Evolutionary conservation across 257 asterid genomes (phyloP).

Genomic region (Solanum chmielewskii): DNA sequence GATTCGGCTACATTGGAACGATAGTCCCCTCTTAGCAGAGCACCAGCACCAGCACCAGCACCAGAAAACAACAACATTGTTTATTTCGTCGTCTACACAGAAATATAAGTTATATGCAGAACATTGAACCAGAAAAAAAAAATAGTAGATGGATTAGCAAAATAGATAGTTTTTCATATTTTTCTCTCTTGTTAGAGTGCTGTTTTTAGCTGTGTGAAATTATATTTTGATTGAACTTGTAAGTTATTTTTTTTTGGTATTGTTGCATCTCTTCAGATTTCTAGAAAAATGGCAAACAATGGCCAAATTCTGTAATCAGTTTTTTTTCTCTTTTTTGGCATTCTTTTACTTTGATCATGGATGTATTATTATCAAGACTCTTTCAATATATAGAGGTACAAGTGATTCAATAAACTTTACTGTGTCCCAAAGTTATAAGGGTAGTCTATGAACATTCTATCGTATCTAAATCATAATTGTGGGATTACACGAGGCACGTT

Average conservation of each 20-base stretch:
- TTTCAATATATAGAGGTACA: neutral
- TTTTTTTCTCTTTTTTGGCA: neutral
- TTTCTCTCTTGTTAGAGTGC: slow-evolving; percentile 6
- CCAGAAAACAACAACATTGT: neutral
- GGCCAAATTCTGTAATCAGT: neutral
- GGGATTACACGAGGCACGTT: neutral
- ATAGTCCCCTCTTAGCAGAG: slow-evolving; percentile 41
- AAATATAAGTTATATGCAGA: neutral
- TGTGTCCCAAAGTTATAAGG: neutral
- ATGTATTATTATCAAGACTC: slow-evolving; percentile 1
- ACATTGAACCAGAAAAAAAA: slow-evolving; percentile 16
- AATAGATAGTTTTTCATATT: slow-evolving; percentile 16
- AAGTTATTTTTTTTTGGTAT: neutral
- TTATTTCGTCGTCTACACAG: neutral
- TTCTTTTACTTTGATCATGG: neutral
- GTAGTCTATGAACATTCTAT: no score
- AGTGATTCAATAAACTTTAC: neutral
- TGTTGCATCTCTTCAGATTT: neutral
- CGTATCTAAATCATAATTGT: neutral
- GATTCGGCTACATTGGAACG: slow-evolving; percentile 86
- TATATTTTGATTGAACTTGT: slow-evolving; percentile 11
- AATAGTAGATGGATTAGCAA: slow-evolving; percentile 8
- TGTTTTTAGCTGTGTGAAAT: slow-evolving; percentile 34
- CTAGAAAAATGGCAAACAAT: neutral
- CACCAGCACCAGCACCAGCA: neutral